A percentile compares a stretch with the other conserved stretches of the same genome.
Evolutionary conservation across 2,329 filamentous ascomycete species (phyloP).

Genomic region (Tolypocladium nubicola): DNA sequence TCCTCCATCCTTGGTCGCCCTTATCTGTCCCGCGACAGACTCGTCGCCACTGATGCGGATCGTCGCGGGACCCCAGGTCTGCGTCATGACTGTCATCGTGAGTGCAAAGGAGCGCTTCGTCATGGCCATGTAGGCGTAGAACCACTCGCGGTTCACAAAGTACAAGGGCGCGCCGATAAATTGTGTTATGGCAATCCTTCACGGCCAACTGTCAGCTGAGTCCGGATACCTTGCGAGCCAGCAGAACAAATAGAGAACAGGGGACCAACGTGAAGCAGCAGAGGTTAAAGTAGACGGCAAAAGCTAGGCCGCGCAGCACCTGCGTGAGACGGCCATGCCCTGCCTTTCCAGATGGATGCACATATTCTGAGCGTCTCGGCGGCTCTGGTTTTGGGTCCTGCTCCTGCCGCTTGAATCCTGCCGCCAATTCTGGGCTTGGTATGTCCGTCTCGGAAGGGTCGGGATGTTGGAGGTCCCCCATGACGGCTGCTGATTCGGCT

Average conservation of each 20-base stretch:
- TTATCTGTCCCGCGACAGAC: constrained; percentile 66
- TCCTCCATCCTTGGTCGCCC: constrained; percentile 57
- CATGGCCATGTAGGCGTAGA: constrained; percentile 77
- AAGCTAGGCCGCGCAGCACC: constrained; percentile 38
- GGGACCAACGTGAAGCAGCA: constrained; percentile 37
- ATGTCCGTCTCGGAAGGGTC: constrained; percentile 12
- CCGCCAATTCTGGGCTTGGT: constrained; percentile 4
- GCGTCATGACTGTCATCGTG: constrained; percentile 66
- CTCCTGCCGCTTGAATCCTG: constrained; percentile 1
- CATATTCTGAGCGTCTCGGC: neutral
- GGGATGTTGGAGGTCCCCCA: constrained; percentile 13
- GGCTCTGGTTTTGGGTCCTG: neutral
- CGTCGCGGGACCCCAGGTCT: constrained; percentile 78
- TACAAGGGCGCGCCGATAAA: constrained; percentile 69
- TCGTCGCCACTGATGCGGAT: constrained; percentile 77
- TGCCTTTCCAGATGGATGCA: constrained; percentile 44
- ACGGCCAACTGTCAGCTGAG: constrained; percentile 4
- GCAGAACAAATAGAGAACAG: neutral
- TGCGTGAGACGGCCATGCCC: constrained; percentile 41
- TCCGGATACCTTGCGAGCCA: neutral
- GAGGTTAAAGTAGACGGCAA: constrained; percentile 40
- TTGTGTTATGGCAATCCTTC: constrained; percentile 62
- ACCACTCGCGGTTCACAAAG: constrained; percentile 63
- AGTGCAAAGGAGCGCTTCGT: constrained; percentile 80
- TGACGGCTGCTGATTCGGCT: constrained; percentile 4